Evolutionary conservation across 2,329 filamentous ascomycete genomes (phyloP).

Genomic region (Xylariaceae sp.): DNA sequence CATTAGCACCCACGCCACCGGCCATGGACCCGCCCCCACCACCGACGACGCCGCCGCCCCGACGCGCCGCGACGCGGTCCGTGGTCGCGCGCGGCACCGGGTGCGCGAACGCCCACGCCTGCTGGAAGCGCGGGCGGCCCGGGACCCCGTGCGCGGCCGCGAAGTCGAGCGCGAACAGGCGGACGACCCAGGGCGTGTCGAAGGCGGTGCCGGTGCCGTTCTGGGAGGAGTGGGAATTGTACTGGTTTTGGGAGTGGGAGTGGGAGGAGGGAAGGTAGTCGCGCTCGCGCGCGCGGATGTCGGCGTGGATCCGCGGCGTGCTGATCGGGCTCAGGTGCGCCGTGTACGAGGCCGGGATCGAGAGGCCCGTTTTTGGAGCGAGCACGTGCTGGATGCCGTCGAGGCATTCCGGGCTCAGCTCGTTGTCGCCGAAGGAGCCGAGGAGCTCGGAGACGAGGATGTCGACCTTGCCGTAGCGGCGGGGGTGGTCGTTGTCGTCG

Average conservation of each 20-base stretch:
- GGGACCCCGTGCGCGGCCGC: slow-evolving; percentile 65
- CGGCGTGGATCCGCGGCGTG: slow-evolving; percentile 81
- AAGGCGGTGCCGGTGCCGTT: slow-evolving; percentile 70
- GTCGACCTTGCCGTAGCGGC: slow-evolving; percentile 69
- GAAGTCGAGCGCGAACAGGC: slow-evolving; percentile 87
- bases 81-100: slow-evolving; percentile 66
- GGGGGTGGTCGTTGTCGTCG: too few species aligned
- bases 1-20: slow-evolving; percentile 79
- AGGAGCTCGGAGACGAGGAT: slow-evolving; percentile 93
- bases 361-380: slow-evolving; percentile 78
- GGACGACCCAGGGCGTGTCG: slow-evolving; percentile 92
- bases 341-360: slow-evolving; percentile 90
- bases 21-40: slow-evolving; percentile 74
- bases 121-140: slow-evolving; percentile 67
- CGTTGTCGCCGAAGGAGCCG: slow-evolving; percentile 95
- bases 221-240: too few species aligned
- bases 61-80: slow-evolving; percentile 56
- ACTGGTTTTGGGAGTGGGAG: too few species aligned
- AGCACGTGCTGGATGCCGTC: slow-evolving; percentile 94
- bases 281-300: slow-evolving; percentile 71
- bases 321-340: slow-evolving; percentile 92
- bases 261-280: too few species aligned
- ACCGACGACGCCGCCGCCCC: slow-evolving; percentile 65
- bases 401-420: slow-evolving; percentile 93
- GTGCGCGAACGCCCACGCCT: slow-evolving; percentile 80